phyloP scores from a whole-genome alignment of 257 asterid genomes.

The Solanum rostratum region DNA sequence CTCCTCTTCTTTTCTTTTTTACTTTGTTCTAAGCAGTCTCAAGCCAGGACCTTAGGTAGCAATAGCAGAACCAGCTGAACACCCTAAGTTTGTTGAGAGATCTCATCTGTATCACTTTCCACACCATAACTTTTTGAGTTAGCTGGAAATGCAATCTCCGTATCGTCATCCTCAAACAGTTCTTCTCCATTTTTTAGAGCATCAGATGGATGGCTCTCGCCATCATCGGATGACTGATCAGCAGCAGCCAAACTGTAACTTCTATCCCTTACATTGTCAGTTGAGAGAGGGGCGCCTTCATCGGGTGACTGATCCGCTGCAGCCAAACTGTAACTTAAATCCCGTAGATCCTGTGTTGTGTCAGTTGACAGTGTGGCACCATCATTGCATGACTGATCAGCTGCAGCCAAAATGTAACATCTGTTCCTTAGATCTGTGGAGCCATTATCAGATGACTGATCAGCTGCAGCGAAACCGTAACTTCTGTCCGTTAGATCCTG shows the following conservation, averaged over 20 bases:
- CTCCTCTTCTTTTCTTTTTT: neutral
- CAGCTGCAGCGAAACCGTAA: neutral
- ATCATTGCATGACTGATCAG: neutral
- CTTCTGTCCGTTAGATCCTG: neutral
- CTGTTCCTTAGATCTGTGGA: neutral
- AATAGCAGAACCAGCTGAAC: neutral
- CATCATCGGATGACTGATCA: slow-evolving; percentile 1
- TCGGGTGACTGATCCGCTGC: slow-evolving; percentile 9
- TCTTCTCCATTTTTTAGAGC: slow-evolving; percentile 40
- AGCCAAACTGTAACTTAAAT: slow-evolving; percentile 11
- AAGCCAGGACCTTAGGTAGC: neutral
- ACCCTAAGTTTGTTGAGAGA: neutral
- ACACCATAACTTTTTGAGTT: slow-evolving; percentile 8
- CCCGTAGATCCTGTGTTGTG: slow-evolving; percentile 4
- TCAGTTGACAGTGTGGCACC: neutral
- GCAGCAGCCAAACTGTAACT: neutral
- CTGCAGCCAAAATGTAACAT: too few species aligned
- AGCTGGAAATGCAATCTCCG: slow-evolving; percentile 5
- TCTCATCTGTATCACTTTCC: slow-evolving; percentile 5
- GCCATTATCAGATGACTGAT: neutral
- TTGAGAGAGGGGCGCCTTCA: neutral
- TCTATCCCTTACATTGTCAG: neutral
- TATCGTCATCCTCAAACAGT: slow-evolving; percentile 32
- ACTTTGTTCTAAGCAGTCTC: neutral
- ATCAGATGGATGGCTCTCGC: slow-evolving; percentile 8